These are phyloP conservation scores for Heliosperma pusillum DNA, from an alignment of 148 eudicot genomes.

Conservation along the genomic window DNA sequence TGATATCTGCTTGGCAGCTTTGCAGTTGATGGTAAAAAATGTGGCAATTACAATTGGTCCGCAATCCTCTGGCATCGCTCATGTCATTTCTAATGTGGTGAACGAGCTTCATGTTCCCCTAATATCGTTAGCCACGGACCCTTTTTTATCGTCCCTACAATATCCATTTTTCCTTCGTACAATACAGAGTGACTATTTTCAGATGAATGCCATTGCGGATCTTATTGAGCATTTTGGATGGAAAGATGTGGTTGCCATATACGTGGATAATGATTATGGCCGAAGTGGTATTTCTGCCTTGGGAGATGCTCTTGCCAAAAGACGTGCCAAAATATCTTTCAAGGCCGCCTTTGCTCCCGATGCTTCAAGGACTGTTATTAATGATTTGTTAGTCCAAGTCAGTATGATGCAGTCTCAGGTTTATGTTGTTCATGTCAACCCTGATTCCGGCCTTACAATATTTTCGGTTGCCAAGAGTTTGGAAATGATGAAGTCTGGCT, in stretches of 20 bases:
- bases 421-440: slow-evolving; percentile 76
- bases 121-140: slow-evolving; percentile 66
- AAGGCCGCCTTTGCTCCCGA: slow-evolving; percentile 71
- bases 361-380: slow-evolving; percentile 43
- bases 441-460: slow-evolving; percentile 69
- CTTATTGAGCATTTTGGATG: slow-evolving; percentile 46
- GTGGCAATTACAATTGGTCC: slow-evolving; percentile 67
- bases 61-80: slow-evolving; percentile 72
- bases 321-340: slow-evolving; percentile 60
- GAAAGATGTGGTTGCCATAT: slow-evolving; percentile 66
- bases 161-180: slow-evolving; percentile 59
- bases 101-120: slow-evolving; percentile 65
- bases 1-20: slow-evolving; percentile 40
- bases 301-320: slow-evolving; percentile 53
- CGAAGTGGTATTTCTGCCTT: slow-evolving; percentile 58
- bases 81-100: slow-evolving; percentile 50
- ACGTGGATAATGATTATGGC: slow-evolving; percentile 70
- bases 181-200: slow-evolving; percentile 55
- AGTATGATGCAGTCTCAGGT: slow-evolving; percentile 73
- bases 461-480: slow-evolving; percentile 58
- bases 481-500: slow-evolving; percentile 63
- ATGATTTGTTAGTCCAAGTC: slow-evolving; percentile 46
- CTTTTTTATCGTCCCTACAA: slow-evolving; percentile 64
- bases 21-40: slow-evolving; percentile 61
- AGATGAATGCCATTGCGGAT: slow-evolving; percentile 71